phyloP scores from a whole-genome alignment of 805 yeast species.

The Candida argentea region DNA sequence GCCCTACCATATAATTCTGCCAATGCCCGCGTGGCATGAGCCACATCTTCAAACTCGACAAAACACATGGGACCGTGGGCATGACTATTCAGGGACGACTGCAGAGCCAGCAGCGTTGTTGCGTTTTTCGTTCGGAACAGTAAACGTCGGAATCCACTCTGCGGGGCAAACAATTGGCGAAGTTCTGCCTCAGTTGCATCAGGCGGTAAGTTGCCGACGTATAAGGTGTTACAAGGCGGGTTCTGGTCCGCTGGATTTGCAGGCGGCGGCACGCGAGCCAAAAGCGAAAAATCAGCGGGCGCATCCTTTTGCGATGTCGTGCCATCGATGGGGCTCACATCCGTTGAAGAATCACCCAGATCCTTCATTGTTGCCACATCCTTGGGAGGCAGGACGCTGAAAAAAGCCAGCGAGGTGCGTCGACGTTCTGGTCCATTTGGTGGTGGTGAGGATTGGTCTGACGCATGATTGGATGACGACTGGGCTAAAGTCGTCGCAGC shows the following conservation, averaged over 20 bases:
- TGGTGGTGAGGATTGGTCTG: too few species aligned
- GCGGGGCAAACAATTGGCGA: constrained; percentile 76
- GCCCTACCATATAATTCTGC: constrained; percentile 92
- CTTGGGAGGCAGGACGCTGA: constrained; percentile 17
- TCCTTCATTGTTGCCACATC: constrained; percentile 1
- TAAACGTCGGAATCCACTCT: constrained; percentile 85
- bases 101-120: constrained; percentile 12
- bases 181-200: constrained; percentile 93
- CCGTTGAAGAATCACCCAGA: too few species aligned
- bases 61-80: constrained; percentile 98
- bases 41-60: constrained; percentile 96
- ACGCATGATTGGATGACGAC: too few species aligned
- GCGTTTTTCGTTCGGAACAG: constrained; percentile 75
- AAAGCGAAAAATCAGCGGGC: constrained; percentile 59
- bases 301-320: too few species aligned
- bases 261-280: constrained; percentile 80
- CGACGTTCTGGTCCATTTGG: constrained; percentile 25
- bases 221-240: constrained; percentile 95
- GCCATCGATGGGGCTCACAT: too few species aligned
- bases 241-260: constrained; percentile 99
- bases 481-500: too few species aligned
- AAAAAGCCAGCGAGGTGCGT: constrained; percentile 46
- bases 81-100: constrained; percentile 12
- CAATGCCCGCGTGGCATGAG: constrained; percentile 84
- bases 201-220: constrained; percentile 95